Evolutionary conservation across 306 rosid species (phyloP), one percentile per base, ranked within the genome.

Genomic region (Quercus berberidifolia): DNA sequence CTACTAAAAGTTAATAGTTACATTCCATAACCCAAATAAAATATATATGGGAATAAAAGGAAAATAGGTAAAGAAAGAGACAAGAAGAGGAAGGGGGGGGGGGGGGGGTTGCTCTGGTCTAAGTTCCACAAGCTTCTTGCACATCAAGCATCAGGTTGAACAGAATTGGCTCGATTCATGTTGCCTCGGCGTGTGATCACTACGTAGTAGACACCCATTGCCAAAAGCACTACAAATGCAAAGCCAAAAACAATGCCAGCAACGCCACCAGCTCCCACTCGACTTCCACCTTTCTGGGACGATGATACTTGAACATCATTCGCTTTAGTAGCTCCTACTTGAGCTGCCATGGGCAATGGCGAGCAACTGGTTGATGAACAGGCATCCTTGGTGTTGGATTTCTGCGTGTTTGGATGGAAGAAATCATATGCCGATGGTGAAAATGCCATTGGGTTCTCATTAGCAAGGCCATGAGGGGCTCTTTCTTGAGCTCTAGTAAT

Each of bases 361-460:
- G 98, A 90, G 76, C 97, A 91, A 79, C 81, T 88, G 46, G 93
- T 76, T 41, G 74, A 78, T 70, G 52, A 63, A 70, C 99, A 92
- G 13, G 91, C 89, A 35, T 89, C 89, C 68, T 59, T 58, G 59
- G 72, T 73, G 49, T 51, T 85, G 3, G 90, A 83, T 49, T 87
- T 83, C 41, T 21, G 49, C n/a, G 77, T 76, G 75, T 76, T 87
- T 41, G 99, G 97, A 60, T 96, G 93, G 55, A 93, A 96, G 82
- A 96, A 96, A 75, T 89, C 81, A 43, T 96, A 96, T 6, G 96
- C 92, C 25, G 92, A 89, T 7, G 99, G 99, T 4, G 98, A 77
- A 78, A 96, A 75, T 0, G 87, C 93, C 30, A 73, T 74, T 0
- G 98, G 96, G 18, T 72, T 78, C 79, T 87, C 92, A 30, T 85